These are phyloP conservation scores for Cercospora sp. DNA, from an alignment of 2,329 filamentous ascomycete genomes.

Conservation along the genomic window DNA sequence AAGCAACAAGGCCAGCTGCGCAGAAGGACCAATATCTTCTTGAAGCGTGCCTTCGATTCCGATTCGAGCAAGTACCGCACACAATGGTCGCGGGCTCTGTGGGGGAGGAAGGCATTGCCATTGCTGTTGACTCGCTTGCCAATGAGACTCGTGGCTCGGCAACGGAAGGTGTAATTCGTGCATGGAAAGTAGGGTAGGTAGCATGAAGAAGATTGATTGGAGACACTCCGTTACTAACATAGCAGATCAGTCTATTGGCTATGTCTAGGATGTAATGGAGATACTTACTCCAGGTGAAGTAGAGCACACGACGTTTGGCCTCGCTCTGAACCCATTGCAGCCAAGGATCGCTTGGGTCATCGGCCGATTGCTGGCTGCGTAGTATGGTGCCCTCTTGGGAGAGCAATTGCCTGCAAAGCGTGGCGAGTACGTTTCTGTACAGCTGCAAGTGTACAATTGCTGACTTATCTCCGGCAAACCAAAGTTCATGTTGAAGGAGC, in stretches of 20 bases:
- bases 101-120: background rate
- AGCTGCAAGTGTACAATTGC: background rate
- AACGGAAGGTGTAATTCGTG: background rate
- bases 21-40: background rate
- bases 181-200: background rate
- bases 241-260: background rate
- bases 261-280: too few relatives aligned
- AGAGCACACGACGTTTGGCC: background rate
- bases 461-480: background rate
- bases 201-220: background rate
- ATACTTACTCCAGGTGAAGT: background rate
- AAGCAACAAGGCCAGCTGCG: background rate
- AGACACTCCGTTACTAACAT: background rate
- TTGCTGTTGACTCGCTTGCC: background rate
- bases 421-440: background rate
- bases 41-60: background rate
- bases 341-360: background rate
- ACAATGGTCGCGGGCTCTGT: background rate
- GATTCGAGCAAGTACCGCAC: background rate
- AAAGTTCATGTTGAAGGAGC: background rate
- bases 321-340: background rate
- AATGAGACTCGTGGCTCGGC: background rate
- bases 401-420: background rate
- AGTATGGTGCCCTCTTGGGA: background rate
- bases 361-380: background rate